Evolutionary conservation across 2,329 filamentous ascomycete species (phyloP), one percentile per base, ranked within the genome.

Genomic region (Plenodomus biglobosus): DNA sequence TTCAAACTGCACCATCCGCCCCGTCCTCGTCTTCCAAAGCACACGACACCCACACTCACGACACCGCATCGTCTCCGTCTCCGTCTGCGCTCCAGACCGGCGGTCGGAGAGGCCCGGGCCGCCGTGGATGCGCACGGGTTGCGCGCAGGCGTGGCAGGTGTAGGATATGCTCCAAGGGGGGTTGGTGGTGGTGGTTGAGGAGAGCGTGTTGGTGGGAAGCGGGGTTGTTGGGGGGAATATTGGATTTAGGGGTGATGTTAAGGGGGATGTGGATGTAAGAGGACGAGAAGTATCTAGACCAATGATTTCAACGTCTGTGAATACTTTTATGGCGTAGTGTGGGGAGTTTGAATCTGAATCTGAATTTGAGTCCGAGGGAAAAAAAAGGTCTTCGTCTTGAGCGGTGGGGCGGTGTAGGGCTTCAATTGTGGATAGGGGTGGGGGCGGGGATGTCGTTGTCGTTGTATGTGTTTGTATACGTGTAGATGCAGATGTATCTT

Each of bases 1-100:
- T 24, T 62, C 53, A 54, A 61, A 62, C 27, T 62, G 53, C 37
- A 57, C 46, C 22, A 63, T 58, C 42, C 43, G 50, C 24, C 52
- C 48, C 42, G 49, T 58, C 39, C 57, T 21, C 40, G 22, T 15
- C 43, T 63, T 65, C 15, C 38, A 50, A 32, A 58, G 16, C 0
- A 48, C 17, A 27, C 42, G 11, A 15, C 38, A 18, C 13, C 53
- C 46, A 41, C 61, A 61, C 6, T 38, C n/a, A 30, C 35, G 44
- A 48, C 52, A 61, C 44, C 51, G 44, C 1, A 59, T 6, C 16
- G 40, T 8, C 18, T 56, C 54, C 30, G 8, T 40, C 27, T 13
- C 19, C 42, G 15, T 42, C 27, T 13, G 19, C 42, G 15, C 41
- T 17, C 35, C 22, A n/a, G 17, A 32, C 5, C 10, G 13, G 7